phyloP scores from a whole-genome alignment of 768 basidiomycete species.

The Mycena vitilis region DNA sequence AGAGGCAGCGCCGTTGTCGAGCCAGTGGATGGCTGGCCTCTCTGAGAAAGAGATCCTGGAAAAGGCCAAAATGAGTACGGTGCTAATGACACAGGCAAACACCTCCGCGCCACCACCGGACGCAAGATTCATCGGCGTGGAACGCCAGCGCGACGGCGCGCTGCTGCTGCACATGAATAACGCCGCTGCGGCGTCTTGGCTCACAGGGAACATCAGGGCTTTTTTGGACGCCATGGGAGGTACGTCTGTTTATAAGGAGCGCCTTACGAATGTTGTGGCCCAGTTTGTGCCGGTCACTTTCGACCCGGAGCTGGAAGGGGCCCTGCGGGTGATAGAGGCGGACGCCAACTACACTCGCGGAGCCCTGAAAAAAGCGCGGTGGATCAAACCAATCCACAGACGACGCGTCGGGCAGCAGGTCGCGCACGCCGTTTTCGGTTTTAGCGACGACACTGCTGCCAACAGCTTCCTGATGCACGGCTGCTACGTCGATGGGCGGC shows the following conservation, averaged over 20 bases:
- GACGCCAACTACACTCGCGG: slow-evolving; percentile 24
- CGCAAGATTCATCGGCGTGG: neutral
- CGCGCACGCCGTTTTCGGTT: slow-evolving; percentile 17
- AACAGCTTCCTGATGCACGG: slow-evolving; percentile 31
- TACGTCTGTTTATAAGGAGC: slow-evolving; percentile 8
- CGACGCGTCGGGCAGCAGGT: slow-evolving; percentile 34
- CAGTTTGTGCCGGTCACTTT: slow-evolving; percentile 40
- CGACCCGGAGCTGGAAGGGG: slow-evolving; percentile 12
- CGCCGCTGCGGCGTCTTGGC: neutral
- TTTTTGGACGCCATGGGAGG: neutral
- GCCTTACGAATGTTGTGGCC: slow-evolving; percentile 24
- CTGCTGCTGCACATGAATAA: neutral
- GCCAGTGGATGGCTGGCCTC: neutral
- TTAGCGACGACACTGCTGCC: slow-evolving; percentile 27
- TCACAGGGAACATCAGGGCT: neutral
- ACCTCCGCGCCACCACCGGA: neutral
- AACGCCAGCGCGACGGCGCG: neutral
- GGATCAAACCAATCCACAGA: slow-evolving; percentile 40
- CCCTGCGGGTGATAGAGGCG: slow-evolving; percentile 23
- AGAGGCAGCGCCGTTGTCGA: neutral
- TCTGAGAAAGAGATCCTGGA: neutral
- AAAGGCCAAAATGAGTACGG: neutral
- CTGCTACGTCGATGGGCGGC: slow-evolving; percentile 32
- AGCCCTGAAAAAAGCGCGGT: slow-evolving; percentile 33
- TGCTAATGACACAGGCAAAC: neutral